Conservation (phyloP, 345 rosid species). For the Lepidium didymum region DNA sequence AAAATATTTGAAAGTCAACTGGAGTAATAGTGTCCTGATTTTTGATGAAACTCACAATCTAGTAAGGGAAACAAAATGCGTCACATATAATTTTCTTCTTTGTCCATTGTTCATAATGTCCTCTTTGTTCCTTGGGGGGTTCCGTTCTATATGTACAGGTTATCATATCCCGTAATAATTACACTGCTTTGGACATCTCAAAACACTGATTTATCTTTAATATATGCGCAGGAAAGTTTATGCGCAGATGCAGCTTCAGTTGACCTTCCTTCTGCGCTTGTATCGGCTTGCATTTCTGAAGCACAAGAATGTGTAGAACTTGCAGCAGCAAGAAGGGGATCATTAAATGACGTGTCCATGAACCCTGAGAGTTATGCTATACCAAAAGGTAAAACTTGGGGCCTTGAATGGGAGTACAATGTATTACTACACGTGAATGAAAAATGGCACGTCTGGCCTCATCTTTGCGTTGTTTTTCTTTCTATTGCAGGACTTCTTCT, state of each 20-base stretch:
- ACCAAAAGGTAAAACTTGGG: constrained; percentile 55
- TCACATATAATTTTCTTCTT: neutral
- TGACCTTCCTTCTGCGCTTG: constrained; percentile 70
- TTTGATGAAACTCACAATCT: constrained; percentile 98
- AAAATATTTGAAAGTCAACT: constrained; percentile 53
- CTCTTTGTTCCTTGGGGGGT: neutral
- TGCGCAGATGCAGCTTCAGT: constrained; percentile 96
- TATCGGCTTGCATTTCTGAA: constrained; percentile 85
- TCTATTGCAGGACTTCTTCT: constrained; percentile 70
- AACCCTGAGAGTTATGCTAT: constrained; percentile 91
- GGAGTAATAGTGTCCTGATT: constrained; percentile 65
- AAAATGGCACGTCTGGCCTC: neutral
- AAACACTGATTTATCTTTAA: constrained; percentile 1
- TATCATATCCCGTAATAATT: neutral
- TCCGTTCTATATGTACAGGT: neutral
- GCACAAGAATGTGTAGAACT: constrained; percentile 79
- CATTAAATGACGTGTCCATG: constrained; percentile 55
- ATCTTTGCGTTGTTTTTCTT: constrained; percentile 4
- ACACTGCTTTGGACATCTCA: neutral
- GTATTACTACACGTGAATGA: neutral
- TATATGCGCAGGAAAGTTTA: constrained; percentile 65
- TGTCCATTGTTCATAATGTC: neutral
- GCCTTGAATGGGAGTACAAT: neutral
- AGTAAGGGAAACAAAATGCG: constrained; percentile 41
- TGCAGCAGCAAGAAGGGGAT: constrained; percentile 49